These are phyloP conservation scores for Apostasia shenzhenica DNA, from an alignment of 106 monocot genomes.

Conservation along the genomic window DNA sequence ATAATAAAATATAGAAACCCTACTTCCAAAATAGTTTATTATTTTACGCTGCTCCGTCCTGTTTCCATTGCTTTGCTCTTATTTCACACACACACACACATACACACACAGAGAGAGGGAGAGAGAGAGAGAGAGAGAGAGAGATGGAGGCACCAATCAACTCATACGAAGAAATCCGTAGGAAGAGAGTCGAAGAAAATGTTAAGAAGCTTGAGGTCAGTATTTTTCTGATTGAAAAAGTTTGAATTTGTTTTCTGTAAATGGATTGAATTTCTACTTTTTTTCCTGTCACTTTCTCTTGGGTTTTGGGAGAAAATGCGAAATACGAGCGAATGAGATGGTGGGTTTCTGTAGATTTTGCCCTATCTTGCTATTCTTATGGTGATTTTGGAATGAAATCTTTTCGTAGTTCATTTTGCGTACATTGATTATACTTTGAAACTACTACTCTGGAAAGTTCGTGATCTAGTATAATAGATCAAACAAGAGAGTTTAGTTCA, in stretches of 20 bases:
- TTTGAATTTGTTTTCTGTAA: background rate
- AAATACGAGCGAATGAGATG: background rate
- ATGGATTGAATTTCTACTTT: background rate
- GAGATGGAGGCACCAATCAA: background rate
- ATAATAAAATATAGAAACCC: no score
- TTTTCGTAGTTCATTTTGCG: no score
- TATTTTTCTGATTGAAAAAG: background rate
- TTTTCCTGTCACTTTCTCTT: background rate
- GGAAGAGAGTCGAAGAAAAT: conserved; percentile 11
- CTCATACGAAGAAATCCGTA: conserved; percentile 3
- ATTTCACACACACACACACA: no score
- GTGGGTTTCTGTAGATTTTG: background rate
- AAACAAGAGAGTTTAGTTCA: no score
- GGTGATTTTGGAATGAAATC: no score
- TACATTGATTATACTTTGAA: no score
- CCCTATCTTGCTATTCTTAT: no score
- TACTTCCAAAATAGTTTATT: no score
- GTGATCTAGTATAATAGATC: no score
- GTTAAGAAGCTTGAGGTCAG: conserved; percentile 1
- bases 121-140: background rate
- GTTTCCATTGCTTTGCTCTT: no score
- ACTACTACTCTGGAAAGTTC: no score
- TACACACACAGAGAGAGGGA: background rate
- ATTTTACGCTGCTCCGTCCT: no score
- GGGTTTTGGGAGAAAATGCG: background rate